Evolutionary conservation across 179 eudicot genomes (phyloP).

Genomic region (Kewa caespitosa): DNA sequence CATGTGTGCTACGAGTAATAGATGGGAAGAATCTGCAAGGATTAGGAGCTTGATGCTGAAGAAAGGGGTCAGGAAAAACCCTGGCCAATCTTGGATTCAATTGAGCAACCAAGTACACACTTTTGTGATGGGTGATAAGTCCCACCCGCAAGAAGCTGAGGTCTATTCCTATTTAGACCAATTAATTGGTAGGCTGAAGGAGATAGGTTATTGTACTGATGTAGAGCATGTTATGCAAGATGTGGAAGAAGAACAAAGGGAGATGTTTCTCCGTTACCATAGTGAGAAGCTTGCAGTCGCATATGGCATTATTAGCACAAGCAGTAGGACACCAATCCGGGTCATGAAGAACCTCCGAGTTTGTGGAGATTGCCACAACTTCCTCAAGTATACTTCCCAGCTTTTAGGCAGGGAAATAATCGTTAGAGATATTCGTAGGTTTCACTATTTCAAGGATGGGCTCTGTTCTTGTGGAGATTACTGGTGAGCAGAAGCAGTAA

Average conservation of each 20-base stretch:
- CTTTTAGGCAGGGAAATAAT: conserved; percentile 37
- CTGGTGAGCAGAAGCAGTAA: conserved; percentile 29
- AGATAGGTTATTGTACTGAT: conserved; percentile 36
- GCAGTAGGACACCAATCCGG: conserved; percentile 26
- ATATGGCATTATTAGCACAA: conserved; percentile 36
- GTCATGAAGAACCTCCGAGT: conserved; percentile 46
- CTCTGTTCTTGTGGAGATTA: conserved; percentile 44
- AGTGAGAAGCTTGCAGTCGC: conserved; percentile 43
- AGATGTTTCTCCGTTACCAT: conserved; percentile 37
- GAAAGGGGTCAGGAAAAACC: conserved; percentile 56
- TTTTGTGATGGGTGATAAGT: conserved; percentile 38
- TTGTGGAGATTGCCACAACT: conserved; percentile 44
- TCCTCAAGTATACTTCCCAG: conserved; percentile 41
- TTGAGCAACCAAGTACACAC: conserved; percentile 34
- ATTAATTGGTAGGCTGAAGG: conserved; percentile 34
- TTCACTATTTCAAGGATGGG: conserved; percentile 41
- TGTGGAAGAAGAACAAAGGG: conserved; percentile 41
- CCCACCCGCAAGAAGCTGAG: conserved; percentile 36
- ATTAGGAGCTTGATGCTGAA: conserved; percentile 62
- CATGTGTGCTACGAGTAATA: conserved; percentile 49
- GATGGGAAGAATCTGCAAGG: conserved; percentile 77
- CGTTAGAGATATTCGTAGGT: conserved; percentile 41
- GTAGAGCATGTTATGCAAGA: conserved; percentile 39
- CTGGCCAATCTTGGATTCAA: conserved; percentile 78
- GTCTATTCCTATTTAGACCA: conserved; percentile 38